phyloP scores from a whole-genome alignment of 2,329 filamentous ascomycete genomes.

The Coniella vitis region DNA sequence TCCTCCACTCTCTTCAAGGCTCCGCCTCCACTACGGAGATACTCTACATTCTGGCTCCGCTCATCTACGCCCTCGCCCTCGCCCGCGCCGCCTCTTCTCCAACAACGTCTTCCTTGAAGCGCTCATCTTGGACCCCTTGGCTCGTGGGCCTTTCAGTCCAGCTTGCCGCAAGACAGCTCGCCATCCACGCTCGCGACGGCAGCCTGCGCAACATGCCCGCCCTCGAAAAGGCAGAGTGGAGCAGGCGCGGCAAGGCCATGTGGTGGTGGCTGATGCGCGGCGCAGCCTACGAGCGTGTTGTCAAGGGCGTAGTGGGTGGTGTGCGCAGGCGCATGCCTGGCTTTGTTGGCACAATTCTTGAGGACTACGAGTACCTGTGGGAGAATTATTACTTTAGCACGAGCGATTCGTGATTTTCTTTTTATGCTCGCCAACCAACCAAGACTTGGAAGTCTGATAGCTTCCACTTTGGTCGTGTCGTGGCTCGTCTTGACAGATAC shows the following conservation, averaged over 20 bases:
- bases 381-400: slow-evolving; percentile 92
- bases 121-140: slow-evolving; percentile 88
- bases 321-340: slow-evolving; percentile 72
- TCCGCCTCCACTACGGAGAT: slow-evolving; percentile 71
- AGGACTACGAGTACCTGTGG: slow-evolving; percentile 98
- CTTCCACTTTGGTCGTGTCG: no score
- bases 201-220: slow-evolving; percentile 57
- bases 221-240: slow-evolving; percentile 84
- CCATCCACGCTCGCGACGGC: slow-evolving; percentile 4
- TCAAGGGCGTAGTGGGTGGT: slow-evolving; percentile 65
- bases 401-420: slow-evolving; percentile 28
- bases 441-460: no score
- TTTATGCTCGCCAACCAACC: no score
- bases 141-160: slow-evolving; percentile 78
- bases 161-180: slow-evolving; percentile 78
- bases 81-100: slow-evolving; percentile 48
- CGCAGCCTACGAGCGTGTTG: slow-evolving; percentile 93
- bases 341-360: slow-evolving; percentile 76
- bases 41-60: slow-evolving; percentile 83
- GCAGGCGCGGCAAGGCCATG: slow-evolving; percentile 80
- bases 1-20: slow-evolving; percentile 78
- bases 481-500: no score
- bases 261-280: slow-evolving; percentile 96
- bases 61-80: slow-evolving; percentile 80
- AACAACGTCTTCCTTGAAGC: background rate